Evolutionary conservation across 2,329 filamentous ascomycete genomes (phyloP).

Genomic region (Stenocarpella maydis): DNA sequence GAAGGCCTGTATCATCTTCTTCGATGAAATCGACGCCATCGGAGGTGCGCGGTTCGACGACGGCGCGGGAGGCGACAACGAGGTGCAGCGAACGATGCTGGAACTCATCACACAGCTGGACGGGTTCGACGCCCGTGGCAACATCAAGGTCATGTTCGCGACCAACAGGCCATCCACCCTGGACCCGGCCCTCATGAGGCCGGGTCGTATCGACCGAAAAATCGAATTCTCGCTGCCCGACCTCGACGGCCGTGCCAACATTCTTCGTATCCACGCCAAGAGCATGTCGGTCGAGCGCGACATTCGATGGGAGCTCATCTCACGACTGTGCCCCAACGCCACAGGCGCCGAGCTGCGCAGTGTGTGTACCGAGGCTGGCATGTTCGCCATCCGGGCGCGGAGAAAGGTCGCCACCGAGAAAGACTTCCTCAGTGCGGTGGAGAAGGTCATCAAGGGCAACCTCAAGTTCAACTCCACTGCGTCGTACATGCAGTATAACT

Average conservation of each 20-base stretch:
- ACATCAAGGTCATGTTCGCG: slow-evolving; percentile 99
- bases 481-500: slow-evolving; percentile 99
- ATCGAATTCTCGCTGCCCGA: slow-evolving; percentile 98
- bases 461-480: slow-evolving; percentile 99
- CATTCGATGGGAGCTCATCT: slow-evolving; percentile 99
- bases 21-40: slow-evolving; percentile 97
- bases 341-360: slow-evolving; percentile 95
- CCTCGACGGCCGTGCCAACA: slow-evolving; percentile 96
- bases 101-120: slow-evolving; percentile 97
- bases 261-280: slow-evolving; percentile 98
- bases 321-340: slow-evolving; percentile 93
- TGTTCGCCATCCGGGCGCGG: slow-evolving; percentile 95
- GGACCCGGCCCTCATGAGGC: slow-evolving; percentile 96
- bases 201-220: slow-evolving; percentile 96
- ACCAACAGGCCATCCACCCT: slow-evolving; percentile 96
- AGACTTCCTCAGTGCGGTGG: slow-evolving; percentile 96
- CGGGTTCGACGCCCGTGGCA: slow-evolving; percentile 94
- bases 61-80: slow-evolving; percentile 94
- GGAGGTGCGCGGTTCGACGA: slow-evolving; percentile 97
- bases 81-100: slow-evolving; percentile 97
- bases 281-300: slow-evolving; percentile 99
- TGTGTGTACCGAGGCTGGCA: slow-evolving; percentile 97
- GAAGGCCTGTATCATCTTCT: slow-evolving; percentile 99
- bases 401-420: slow-evolving; percentile 99
- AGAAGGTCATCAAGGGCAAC: slow-evolving; percentile 99